phyloP scores from a whole-genome alignment of 306 rosid species.

The Begonia loranthoides region DNA sequence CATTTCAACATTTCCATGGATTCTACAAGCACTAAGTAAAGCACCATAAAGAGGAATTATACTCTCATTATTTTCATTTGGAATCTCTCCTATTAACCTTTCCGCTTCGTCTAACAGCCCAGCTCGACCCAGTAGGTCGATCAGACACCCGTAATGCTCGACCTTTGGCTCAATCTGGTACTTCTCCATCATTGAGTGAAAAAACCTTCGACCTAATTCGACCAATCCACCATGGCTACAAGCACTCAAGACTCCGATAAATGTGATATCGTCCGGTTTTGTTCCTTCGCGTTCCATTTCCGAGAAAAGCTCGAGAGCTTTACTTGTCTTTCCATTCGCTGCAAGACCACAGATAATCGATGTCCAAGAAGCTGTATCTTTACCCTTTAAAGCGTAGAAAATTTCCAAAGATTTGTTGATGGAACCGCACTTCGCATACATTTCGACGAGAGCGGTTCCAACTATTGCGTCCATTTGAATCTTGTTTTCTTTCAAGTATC shows the following conservation, averaged over 20 bases:
- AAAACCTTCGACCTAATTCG: slow-evolving; percentile 38
- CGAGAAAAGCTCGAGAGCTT: slow-evolving; percentile 47
- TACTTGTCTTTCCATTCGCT: slow-evolving; percentile 47
- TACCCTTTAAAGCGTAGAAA: slow-evolving; percentile 35
- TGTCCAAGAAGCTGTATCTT: slow-evolving; percentile 57
- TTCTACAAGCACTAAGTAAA: slow-evolving; percentile 61
- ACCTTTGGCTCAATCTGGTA: slow-evolving; percentile 40
- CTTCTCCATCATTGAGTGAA: slow-evolving; percentile 32
- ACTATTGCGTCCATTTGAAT: slow-evolving; percentile 45
- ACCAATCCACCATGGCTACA: slow-evolving; percentile 65
- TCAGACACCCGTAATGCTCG: slow-evolving; percentile 59
- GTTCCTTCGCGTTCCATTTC: slow-evolving; percentile 40
- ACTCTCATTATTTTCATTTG: slow-evolving; percentile 21
- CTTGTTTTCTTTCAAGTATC: slow-evolving; percentile 24
- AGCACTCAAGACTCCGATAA: slow-evolving; percentile 46
- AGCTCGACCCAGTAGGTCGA: slow-evolving; percentile 63
- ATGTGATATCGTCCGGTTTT: slow-evolving; percentile 53
- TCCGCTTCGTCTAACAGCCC: slow-evolving; percentile 61
- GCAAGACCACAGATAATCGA: slow-evolving; percentile 64
- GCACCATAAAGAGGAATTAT: slow-evolving; percentile 52
- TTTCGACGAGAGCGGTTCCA: slow-evolving; percentile 60
- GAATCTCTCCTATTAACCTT: slow-evolving; percentile 35
- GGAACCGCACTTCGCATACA: slow-evolving; percentile 66
- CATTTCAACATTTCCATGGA: slow-evolving; percentile 44
- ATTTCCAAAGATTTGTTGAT: slow-evolving; percentile 43